phyloP scores from a whole-genome alignment of 352 stramenopile genomes.

The Thalassiosira ordinaria region DNA sequence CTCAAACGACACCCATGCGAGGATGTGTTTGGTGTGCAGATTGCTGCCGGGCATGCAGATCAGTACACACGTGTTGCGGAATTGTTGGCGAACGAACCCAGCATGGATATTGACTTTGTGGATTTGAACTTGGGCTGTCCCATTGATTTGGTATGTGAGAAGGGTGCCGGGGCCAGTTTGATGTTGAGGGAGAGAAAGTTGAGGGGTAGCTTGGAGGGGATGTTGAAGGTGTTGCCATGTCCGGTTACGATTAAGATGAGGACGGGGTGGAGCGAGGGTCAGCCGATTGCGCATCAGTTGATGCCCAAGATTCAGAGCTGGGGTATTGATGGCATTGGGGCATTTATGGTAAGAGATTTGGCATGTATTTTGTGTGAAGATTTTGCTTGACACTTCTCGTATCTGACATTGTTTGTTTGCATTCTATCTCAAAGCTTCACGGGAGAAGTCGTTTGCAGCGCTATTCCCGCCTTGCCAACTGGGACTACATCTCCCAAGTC shows the following conservation, averaged over 20 bases:
- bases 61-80: constrained; percentile 93
- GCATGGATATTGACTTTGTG: constrained; percentile 95
- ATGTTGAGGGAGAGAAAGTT: constrained; percentile 93
- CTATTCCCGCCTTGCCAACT: constrained; percentile 98
- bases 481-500: constrained; percentile 96
- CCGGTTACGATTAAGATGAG: constrained; percentile 97
- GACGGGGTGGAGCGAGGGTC: constrained; percentile 96
- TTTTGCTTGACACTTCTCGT: no score
- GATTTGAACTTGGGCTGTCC: constrained; percentile 99
- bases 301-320: constrained; percentile 91
- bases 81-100: constrained; percentile 90
- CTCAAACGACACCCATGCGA: constrained; percentile 95
- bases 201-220: constrained; percentile 89
- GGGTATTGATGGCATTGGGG: constrained; percentile 70
- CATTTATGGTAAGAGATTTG: constrained; percentile 75
- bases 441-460: constrained; percentile 95
- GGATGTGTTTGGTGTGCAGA: constrained; percentile 98
- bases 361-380: constrained; percentile 61
- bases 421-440: constrained; percentile 87
- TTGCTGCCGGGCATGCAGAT: constrained; percentile 92
- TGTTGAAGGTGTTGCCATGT: constrained; percentile 87
- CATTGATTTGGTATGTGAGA: constrained; percentile 94
- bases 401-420: constrained; percentile 83
- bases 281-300: constrained; percentile 93
- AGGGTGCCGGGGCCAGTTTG: constrained; percentile 91